Conservation (phyloP, 2,329 filamentous ascomycete genomes). For the Epichloe baconii region DNA sequence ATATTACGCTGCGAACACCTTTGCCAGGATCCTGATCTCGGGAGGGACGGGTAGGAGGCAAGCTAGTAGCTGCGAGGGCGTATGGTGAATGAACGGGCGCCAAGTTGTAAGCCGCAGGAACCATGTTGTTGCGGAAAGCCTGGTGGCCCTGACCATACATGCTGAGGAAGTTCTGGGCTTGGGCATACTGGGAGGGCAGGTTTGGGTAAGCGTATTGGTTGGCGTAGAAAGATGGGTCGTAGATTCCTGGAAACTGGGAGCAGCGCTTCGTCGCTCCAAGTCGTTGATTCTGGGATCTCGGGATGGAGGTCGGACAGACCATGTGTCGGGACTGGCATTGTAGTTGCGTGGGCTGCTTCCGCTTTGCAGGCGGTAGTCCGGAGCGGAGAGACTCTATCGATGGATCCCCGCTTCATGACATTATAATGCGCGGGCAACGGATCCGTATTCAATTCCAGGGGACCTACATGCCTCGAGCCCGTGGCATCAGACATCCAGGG, state of each 20-base stretch:
- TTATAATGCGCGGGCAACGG: slow-evolving; percentile 14
- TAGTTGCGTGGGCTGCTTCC: slow-evolving; percentile 14
- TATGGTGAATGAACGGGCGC: slow-evolving; percentile 19
- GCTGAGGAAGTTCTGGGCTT: slow-evolving; percentile 15
- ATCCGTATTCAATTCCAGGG: slow-evolving; percentile 21
- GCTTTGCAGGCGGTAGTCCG: slow-evolving; percentile 18
- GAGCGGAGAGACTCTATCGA: slow-evolving; percentile 24
- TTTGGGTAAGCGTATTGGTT: slow-evolving; percentile 16
- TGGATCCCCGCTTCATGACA: slow-evolving; percentile 22
- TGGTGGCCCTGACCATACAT: slow-evolving; percentile 1
- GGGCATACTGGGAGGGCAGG: slow-evolving; percentile 22
- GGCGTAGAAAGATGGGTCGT: slow-evolving; percentile 18
- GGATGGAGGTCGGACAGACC: slow-evolving; percentile 22
- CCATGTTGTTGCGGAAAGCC: slow-evolving; percentile 23
- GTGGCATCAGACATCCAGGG: slow-evolving; percentile 27
- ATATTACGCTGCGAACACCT: slow-evolving; percentile 53
- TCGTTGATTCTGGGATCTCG: slow-evolving; percentile 24
- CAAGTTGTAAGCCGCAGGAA: slow-evolving; percentile 19
- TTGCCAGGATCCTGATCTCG: slow-evolving; percentile 46
- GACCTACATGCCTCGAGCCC: slow-evolving; percentile 15
- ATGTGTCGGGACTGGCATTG: slow-evolving; percentile 22
- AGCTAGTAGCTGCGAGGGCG: slow-evolving; percentile 13
- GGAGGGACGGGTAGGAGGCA: slow-evolving; percentile 22
- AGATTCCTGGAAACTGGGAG: slow-evolving; percentile 18
- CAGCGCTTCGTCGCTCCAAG: slow-evolving; percentile 23